These are phyloP conservation scores for Verticillium nubilum DNA, from an alignment of 2,329 filamentous ascomycete genomes.

Conservation along the genomic window DNA sequence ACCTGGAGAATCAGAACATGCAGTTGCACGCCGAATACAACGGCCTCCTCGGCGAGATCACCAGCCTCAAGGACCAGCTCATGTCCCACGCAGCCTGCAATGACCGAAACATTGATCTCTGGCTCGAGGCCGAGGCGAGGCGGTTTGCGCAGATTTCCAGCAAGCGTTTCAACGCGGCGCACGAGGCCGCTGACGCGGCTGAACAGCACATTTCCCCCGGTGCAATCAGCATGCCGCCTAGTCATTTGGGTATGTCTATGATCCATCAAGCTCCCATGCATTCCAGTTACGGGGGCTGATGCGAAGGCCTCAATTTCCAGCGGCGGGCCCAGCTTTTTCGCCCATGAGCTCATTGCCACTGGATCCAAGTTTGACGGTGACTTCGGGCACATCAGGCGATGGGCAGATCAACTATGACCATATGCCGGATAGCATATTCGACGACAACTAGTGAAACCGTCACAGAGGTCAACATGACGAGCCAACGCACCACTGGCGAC, in stretches of 20 bases:
- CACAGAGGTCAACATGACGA: not conserved
- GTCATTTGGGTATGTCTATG: not conserved
- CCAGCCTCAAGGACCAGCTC: constrained; percentile 41
- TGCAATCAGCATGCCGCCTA: not conserved
- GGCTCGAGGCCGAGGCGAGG: constrained; percentile 47
- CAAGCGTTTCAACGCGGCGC: constrained; percentile 13
- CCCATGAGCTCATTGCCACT: not conserved
- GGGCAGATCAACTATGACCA: constrained; percentile 28
- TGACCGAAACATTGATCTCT: constrained; percentile 46
- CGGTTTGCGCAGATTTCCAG: constrained; percentile 35
- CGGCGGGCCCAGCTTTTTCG: not conserved
- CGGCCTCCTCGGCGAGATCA: constrained; percentile 36
- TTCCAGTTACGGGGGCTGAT: not conserved
- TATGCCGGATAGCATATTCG: constrained; percentile 28
- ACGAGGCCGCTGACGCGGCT: not conserved
- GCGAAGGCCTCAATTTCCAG: not conserved
- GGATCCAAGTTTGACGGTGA: constrained; percentile 4
- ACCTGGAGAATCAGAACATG: constrained; percentile 37
- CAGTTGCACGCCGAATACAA: constrained; percentile 37
- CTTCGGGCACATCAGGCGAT: constrained; percentile 13
- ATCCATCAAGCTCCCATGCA: not conserved
- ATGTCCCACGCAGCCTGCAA: constrained; percentile 49
- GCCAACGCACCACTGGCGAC: not conserved
- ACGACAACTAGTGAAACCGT: not conserved
- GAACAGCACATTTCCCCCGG: not conserved